These are phyloP conservation scores for Coelastrella sp. DNA, from an alignment of 139 green algal species.

Conservation along the genomic window DNA sequence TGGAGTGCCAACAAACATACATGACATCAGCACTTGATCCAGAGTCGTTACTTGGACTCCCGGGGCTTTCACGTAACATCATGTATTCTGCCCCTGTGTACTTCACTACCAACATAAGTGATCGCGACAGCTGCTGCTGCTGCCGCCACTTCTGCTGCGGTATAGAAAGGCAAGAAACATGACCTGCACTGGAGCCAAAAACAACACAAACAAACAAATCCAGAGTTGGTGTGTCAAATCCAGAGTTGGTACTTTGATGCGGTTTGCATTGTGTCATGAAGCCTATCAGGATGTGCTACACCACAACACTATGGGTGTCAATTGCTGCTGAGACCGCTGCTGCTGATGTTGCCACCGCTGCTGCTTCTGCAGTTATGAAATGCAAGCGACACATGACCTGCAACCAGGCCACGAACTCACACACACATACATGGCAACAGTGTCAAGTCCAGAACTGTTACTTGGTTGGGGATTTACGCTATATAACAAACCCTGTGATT, in stretches of 20 bases:
- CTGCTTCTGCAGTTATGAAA: background rate
- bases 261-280: background rate
- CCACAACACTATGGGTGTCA: background rate
- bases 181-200: too few species aligned
- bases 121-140: background rate
- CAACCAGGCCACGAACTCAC: background rate
- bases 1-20: too few species aligned
- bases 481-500: background rate
- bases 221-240: too few species aligned
- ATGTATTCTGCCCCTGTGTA: too few species aligned
- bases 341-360: background rate
- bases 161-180: too few species aligned
- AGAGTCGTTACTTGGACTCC: too few species aligned
- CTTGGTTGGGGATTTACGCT: conserved; percentile 24
- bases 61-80: too few species aligned
- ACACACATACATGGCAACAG: background rate
- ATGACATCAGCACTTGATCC: too few species aligned
- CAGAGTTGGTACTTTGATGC: background rate
- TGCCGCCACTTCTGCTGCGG: background rate
- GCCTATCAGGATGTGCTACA: background rate
- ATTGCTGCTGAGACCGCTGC: background rate
- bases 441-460: conserved; percentile 3
- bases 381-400: background rate
- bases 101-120: background rate
- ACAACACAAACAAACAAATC: too few species aligned